A percentile compares a stretch with the other conserved stretches of the same genome.
These are phyloP conservation scores for Ochetophila trinervis DNA, from an alignment of 306 rosid species.

Conservation along the genomic window DNA sequence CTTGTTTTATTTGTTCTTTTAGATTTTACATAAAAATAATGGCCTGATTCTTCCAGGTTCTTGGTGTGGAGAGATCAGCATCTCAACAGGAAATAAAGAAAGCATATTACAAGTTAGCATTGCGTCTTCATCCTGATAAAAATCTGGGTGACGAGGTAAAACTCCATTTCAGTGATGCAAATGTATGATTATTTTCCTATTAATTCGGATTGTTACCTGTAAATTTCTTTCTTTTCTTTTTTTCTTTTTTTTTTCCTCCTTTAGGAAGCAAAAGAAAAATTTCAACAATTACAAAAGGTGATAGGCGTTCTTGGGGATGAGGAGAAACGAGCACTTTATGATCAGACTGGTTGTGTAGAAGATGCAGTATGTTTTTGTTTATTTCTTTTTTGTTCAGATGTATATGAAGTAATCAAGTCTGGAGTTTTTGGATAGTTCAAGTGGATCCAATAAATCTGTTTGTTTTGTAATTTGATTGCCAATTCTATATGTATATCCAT, in stretches of 20 bases:
- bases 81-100: constrained; percentile 89
- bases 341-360: constrained; percentile 80
- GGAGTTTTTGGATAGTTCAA: neutral
- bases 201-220: constrained; percentile 11
- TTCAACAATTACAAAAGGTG: constrained; percentile 82
- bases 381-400: neutral
- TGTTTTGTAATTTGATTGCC: too few species aligned
- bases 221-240: too few species aligned
- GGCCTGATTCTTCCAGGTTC: constrained; percentile 21
- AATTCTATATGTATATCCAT: too few species aligned
- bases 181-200: neutral
- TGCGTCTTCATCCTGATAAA: constrained; percentile 94
- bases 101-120: constrained; percentile 83
- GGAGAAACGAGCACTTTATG: constrained; percentile 82
- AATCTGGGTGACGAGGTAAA: constrained; percentile 80
- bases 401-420: neutral
- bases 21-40: neutral
- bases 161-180: neutral
- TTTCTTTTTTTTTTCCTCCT: constrained; percentile 6
- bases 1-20: neutral
- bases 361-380: constrained; percentile 58
- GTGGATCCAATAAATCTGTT: constrained; percentile 5
- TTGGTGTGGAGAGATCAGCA: constrained; percentile 80
- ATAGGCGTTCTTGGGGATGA: constrained; percentile 89
- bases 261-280: constrained; percentile 87